Conservation (phyloP, 148 eudicot genomes). For the Chenopodium quinoa region DNA sequence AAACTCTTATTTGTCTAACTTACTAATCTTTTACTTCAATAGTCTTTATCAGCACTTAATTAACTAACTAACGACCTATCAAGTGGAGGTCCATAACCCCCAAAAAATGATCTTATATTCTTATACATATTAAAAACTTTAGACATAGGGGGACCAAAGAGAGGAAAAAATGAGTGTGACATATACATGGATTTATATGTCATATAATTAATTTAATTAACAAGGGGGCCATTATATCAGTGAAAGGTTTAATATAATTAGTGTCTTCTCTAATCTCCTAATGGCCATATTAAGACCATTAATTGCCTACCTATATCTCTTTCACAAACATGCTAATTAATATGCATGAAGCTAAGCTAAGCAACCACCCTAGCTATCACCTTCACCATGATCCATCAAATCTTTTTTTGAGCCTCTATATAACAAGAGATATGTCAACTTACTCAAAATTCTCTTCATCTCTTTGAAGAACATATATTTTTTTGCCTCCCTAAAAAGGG, state of each 20-base stretch:
- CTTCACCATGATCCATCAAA: slow-evolving; percentile 9
- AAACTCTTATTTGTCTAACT: not conserved
- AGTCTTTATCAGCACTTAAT: not conserved
- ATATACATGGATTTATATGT: not conserved
- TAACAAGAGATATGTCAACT: not conserved
- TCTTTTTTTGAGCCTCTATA: not conserved
- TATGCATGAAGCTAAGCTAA: slow-evolving; percentile 1
- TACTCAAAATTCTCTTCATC: not conserved
- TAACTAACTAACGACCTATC: not conserved
- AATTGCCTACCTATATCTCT: not conserved
- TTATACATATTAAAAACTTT: not conserved
- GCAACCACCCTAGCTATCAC: slow-evolving; percentile 3
- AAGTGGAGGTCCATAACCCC: slow-evolving; percentile 5
- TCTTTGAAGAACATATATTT: not conserved
- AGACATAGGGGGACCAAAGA: not conserved
- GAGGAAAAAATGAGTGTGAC: not conserved
- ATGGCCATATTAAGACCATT: slow-evolving; percentile 3
- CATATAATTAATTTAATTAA: not conserved
- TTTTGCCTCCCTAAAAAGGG: not conserved
- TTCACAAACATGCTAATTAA: not conserved
- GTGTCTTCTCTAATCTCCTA: slow-evolving; percentile 12
- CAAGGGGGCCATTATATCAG: not conserved
- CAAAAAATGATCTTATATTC: not conserved
- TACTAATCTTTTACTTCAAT: too few relatives aligned
- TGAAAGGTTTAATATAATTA: not conserved